Conservation (phyloP, 169 alveolate species). For the Plasmodium fragile region DNA sequence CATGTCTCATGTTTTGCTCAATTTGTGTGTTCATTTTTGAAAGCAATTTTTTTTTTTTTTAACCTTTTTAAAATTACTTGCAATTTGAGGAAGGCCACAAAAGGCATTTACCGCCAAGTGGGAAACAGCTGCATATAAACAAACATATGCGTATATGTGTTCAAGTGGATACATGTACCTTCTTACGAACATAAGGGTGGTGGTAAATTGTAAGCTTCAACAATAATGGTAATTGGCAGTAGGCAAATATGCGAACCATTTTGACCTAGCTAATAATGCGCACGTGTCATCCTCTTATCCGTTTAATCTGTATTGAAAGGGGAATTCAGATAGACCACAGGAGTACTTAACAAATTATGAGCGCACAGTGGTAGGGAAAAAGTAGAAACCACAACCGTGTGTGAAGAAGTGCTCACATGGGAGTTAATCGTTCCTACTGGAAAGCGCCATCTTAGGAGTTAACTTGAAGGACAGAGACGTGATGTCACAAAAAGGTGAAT, state of each 20-base stretch:
- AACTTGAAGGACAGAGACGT: background rate
- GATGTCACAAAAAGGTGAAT: background rate
- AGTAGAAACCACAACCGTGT: background rate
- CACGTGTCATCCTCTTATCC: background rate
- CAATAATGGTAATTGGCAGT: background rate
- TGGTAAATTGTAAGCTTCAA: background rate
- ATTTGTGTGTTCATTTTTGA: background rate
- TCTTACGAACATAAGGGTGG: background rate
- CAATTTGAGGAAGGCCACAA: background rate
- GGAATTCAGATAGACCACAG: background rate
- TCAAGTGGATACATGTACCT: background rate
- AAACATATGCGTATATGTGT: background rate
- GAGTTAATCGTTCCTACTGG: background rate
- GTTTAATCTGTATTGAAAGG: background rate
- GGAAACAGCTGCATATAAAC: background rate
- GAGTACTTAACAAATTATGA: background rate
- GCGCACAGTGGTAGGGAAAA: background rate
- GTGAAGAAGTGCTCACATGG: background rate
- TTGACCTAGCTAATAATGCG: background rate
- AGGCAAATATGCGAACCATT: background rate
- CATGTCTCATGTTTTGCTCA: background rate
- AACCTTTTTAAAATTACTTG: background rate
- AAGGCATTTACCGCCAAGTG: background rate
- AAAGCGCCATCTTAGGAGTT: background rate
- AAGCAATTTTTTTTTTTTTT: background rate